These are phyloP conservation scores for Spiraea crenata DNA, from an alignment of 331 rosid species.

Conservation along the genomic window DNA sequence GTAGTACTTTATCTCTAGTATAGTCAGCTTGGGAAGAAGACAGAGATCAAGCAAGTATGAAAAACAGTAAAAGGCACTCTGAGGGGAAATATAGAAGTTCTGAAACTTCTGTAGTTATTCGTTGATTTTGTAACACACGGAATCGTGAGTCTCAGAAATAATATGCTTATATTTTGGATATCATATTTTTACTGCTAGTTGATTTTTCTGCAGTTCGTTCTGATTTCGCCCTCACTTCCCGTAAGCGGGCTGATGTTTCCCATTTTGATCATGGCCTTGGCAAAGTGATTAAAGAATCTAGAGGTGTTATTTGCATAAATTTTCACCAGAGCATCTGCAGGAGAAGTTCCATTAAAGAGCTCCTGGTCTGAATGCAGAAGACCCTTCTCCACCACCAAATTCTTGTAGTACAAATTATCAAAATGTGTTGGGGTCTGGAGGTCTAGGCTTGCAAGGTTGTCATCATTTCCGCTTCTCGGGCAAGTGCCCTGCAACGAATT, in stretches of 20 bases:
- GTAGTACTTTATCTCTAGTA: background rate
- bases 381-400: conserved; percentile 51
- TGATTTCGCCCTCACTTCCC: conserved; percentile 53
- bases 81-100: background rate
- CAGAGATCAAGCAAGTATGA: background rate
- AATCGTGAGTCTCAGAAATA: background rate
- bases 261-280: conserved; percentile 63
- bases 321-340: conserved; percentile 51
- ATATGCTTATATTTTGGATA: too few relatives aligned
- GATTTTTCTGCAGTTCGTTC: conserved; percentile 46
- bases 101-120: background rate
- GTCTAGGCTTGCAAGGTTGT: conserved; percentile 52
- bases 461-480: conserved; percentile 46
- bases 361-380: conserved; percentile 75
- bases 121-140: background rate
- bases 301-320: conserved; percentile 34
- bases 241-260: conserved; percentile 58
- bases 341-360: conserved; percentile 51
- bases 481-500: conserved; percentile 47
- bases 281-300: conserved; percentile 52
- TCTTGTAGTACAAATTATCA: conserved; percentile 63
- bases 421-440: conserved; percentile 39
- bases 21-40: conserved; percentile 8
- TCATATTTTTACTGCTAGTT: conserved; percentile 20
- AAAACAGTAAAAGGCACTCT: background rate